These are phyloP conservation scores for Fraxinus sp. DNA, from an alignment of 305 asterid genomes.

Conservation along the genomic window DNA sequence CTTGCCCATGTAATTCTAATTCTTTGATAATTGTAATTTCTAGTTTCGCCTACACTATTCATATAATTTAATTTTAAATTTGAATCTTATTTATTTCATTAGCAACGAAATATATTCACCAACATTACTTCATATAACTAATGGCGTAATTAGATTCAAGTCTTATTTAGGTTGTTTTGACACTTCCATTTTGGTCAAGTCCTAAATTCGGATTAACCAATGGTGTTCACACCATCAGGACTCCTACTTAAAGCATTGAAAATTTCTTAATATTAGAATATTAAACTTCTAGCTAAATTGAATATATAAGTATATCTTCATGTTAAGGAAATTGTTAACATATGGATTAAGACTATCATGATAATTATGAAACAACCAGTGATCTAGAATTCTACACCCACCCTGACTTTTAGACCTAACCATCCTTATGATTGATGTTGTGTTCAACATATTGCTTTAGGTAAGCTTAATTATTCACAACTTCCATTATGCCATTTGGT, in stretches of 20 bases:
- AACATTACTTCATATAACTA: not conserved
- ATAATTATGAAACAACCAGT: not conserved
- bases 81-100: not conserved
- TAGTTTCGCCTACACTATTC: not conserved
- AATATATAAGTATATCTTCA: not conserved
- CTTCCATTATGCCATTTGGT: not conserved
- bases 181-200: not conserved
- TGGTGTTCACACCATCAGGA: not conserved
- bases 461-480: not conserved
- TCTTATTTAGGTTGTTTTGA: not conserved
- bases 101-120: not conserved
- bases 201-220: not conserved
- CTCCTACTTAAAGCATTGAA: not conserved
- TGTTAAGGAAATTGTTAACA: not conserved
- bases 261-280: not conserved
- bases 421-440: not conserved
- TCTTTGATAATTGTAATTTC: not conserved
- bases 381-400: not conserved
- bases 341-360: not conserved
- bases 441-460: not conserved
- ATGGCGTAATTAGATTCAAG: not conserved
- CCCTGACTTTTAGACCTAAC: not conserved
- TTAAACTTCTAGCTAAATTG: not conserved
- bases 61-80: not conserved
- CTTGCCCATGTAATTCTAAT: not conserved